Evolutionary conservation across 208 protist genomes (phyloP).

Genomic region (Crithidia bombi): DNA sequence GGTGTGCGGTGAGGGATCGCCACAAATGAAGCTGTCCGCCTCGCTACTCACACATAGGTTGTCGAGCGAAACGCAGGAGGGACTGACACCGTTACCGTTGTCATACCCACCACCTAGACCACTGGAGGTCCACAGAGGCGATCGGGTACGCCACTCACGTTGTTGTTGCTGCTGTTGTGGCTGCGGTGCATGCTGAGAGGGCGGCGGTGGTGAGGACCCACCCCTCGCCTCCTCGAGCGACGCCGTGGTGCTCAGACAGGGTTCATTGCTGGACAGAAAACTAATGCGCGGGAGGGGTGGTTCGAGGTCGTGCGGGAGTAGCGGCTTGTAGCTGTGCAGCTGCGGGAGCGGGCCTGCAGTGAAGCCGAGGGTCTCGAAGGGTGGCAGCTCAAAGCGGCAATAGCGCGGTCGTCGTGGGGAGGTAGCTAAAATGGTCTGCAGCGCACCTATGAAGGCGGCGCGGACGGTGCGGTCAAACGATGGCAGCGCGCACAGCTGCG

Average conservation of each 20-base stretch:
- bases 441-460: constrained; percentile 11
- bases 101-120: too few species aligned
- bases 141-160: neutral
- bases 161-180: neutral
- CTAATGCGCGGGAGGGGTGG: neutral
- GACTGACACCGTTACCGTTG: neutral
- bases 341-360: neutral
- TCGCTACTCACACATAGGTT: neutral
- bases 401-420: constrained; percentile 43
- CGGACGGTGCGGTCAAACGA: constrained; percentile 21
- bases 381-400: constrained; percentile 57
- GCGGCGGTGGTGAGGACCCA: neutral
- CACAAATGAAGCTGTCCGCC: neutral
- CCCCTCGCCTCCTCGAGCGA: neutral
- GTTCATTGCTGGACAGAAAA: neutral
- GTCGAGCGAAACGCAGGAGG: constrained; percentile 7
- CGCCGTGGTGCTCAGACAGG: neutral
- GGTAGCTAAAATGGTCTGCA: constrained; percentile 18
- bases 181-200: neutral
- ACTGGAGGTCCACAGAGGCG: neutral
- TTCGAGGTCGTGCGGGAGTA: constrained; percentile 25
- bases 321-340: constrained; percentile 29
- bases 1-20: constrained; percentile 16
- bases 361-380: constrained; percentile 43
- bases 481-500: constrained; percentile 1